These are phyloP conservation scores for Phytophthora colocasiae DNA, from an alignment of 352 stramenopile species.

Conservation along the genomic window DNA sequence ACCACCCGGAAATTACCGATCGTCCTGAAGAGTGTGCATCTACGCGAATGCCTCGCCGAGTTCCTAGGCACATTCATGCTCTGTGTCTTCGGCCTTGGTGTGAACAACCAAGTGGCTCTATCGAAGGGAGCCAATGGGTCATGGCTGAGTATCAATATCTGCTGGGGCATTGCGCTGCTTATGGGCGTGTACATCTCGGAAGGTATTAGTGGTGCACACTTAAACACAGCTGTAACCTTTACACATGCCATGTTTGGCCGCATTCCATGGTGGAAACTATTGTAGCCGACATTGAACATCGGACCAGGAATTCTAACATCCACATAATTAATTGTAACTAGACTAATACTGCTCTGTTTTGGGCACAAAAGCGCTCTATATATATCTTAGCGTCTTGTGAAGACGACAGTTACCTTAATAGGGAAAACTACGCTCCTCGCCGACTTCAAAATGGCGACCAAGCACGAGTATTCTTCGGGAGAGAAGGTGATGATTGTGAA, in stretches of 20 bases:
- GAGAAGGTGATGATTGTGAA: too few relatives aligned
- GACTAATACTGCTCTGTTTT: too few relatives aligned
- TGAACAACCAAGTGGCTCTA: constrained; percentile 62
- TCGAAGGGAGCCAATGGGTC: constrained; percentile 52
- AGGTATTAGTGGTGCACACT: constrained; percentile 55
- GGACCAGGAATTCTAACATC: too few relatives aligned
- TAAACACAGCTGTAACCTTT: constrained; percentile 64
- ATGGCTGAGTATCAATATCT: constrained; percentile 72
- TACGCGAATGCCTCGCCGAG: constrained; percentile 61
- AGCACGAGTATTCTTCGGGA: too few relatives aligned
- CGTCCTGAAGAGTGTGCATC: constrained; percentile 37
- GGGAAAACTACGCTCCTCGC: too few relatives aligned
- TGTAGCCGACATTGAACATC: too few relatives aligned
- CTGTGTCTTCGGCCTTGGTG: constrained; percentile 54
- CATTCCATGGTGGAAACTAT: constrained; percentile 58
- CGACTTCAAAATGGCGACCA: too few relatives aligned
- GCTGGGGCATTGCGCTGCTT: constrained; percentile 67
- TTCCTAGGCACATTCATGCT: constrained; percentile 64
- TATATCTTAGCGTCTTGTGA: too few relatives aligned
- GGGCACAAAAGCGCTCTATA: too few relatives aligned
- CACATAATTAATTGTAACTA: too few relatives aligned
- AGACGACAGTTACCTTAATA: too few relatives aligned
- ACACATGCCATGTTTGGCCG: constrained; percentile 54
- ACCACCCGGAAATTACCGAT: constrained; percentile 33
- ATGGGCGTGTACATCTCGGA: constrained; percentile 57